Percentiles rank a stretch among this genome's conserved stretches.
Evolutionary conservation across 768 basidiomycete genomes (phyloP).

Genomic region (Tephrocybe sp.): DNA sequence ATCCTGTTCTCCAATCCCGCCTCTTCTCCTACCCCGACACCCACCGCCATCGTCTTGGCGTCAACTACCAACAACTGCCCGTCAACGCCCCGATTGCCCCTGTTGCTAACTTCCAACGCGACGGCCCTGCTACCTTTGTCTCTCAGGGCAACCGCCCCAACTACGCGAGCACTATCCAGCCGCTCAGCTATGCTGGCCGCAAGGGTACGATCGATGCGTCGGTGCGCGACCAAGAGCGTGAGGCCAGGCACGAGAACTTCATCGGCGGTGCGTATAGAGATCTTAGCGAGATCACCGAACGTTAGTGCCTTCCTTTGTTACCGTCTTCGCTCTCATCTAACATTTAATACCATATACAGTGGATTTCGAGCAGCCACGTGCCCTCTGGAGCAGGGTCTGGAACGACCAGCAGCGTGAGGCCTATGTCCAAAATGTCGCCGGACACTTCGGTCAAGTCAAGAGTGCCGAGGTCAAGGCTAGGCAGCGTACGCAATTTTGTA

Average conservation of each 20-base stretch:
- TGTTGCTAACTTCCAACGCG: conserved; percentile 91
- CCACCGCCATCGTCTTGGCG: conserved; percentile 80
- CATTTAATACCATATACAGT: conserved; percentile 37
- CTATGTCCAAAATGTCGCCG: conserved; percentile 67
- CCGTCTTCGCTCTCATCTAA: background rate
- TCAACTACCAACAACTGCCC: conserved; percentile 84
- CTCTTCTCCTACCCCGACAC: conserved; percentile 95
- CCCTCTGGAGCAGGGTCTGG: conserved; percentile 68
- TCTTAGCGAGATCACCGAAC: conserved; percentile 75
- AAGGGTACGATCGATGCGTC: conserved; percentile 44
- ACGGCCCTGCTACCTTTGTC: conserved; percentile 64
- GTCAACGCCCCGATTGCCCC: conserved; percentile 79
- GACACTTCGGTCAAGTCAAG: conserved; percentile 63
- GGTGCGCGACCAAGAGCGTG: conserved; percentile 38
- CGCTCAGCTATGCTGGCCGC: conserved; percentile 60
- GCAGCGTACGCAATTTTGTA: conserved; percentile 53
- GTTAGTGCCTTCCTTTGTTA: conserved; percentile 41
- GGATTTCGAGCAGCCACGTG: conserved; percentile 84
- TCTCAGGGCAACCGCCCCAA: conserved; percentile 87
- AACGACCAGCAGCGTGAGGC: conserved; percentile 57
- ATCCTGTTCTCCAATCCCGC: conserved; percentile 92
- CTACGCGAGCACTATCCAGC: conserved; percentile 79
- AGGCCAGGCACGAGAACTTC: conserved; percentile 71
- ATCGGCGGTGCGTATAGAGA: conserved; percentile 68
- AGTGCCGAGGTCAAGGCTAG: conserved; percentile 55